A percentile compares a stretch with the other conserved stretches of the same genome.
phyloP scores from a whole-genome alignment of 306 rosid genomes.

The Cucurbita ficifolia region DNA sequence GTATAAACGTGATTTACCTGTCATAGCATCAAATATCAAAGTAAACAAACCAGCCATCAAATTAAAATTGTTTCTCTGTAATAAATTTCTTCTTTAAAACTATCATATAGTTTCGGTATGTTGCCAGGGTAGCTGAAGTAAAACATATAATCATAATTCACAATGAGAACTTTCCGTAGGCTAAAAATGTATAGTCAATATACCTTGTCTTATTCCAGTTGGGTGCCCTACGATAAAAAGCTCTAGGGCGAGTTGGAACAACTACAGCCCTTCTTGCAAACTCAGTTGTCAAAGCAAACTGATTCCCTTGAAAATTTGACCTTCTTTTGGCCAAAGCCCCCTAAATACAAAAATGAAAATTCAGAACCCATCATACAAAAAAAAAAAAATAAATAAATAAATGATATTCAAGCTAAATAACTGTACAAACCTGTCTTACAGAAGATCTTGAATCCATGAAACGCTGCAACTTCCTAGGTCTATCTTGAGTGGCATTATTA shows the following conservation, averaged over 20 bases:
- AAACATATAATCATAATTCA: background rate
- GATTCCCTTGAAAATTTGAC: constrained; percentile 66
- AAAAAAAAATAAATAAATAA: background rate
- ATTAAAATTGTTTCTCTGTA: background rate
- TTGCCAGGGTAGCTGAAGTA: background rate
- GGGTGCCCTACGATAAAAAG: constrained; percentile 32
- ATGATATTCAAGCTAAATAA: background rate
- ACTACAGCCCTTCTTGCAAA: constrained; percentile 55
- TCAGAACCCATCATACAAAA: background rate
- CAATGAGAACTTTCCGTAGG: background rate
- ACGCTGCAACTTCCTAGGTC: constrained; percentile 30
- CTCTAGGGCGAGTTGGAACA: constrained; percentile 44
- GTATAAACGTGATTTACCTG: constrained; percentile 64
- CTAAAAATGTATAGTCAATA: constrained; percentile 1
- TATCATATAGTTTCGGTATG: background rate
- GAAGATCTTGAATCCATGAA: constrained; percentile 66
- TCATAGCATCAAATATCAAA: constrained; percentile 6
- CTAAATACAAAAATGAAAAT: constrained; percentile 17
- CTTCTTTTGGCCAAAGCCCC: constrained; percentile 72
- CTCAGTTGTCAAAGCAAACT: constrained; percentile 52
- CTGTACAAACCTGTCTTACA: constrained; percentile 52
- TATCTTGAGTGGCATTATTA: constrained; percentile 42
- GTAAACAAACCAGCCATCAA: background rate
- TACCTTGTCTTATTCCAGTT: constrained; percentile 84
- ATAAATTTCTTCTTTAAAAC: background rate